Conservation (phyloP, 495 filamentous ascomycete genomes). For the Neurospora cerealis region DNA sequence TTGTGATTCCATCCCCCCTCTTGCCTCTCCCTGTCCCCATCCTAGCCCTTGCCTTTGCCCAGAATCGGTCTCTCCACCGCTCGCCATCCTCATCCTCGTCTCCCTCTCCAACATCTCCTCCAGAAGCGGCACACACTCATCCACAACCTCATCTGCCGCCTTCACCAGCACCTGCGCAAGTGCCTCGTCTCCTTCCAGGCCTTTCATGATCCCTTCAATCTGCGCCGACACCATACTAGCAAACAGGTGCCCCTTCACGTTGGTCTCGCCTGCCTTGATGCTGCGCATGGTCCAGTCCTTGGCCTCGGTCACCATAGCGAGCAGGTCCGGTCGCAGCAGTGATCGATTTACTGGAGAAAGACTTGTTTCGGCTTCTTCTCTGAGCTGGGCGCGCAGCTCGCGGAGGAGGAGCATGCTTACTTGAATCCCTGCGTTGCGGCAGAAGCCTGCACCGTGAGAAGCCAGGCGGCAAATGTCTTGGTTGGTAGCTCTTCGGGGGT, state of each 20-base stretch:
- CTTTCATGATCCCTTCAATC: conserved; percentile 31
- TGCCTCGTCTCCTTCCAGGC: conserved; percentile 22
- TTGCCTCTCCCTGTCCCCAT: neutral
- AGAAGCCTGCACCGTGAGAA: conserved; percentile 31
- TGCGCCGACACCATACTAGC: conserved; percentile 30
- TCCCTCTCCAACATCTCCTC: conserved; percentile 16
- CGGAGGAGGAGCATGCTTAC: conserved; percentile 31
- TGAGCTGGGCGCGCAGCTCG: conserved; percentile 39
- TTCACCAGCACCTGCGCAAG: conserved; percentile 20
- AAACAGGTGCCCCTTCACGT: conserved; percentile 47
- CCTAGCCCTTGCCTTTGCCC: neutral
- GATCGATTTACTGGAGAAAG: neutral
- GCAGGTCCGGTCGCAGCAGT: conserved; percentile 35
- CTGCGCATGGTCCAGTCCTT: conserved; percentile 30
- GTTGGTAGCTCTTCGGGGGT: neutral
- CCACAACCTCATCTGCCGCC: conserved; percentile 28
- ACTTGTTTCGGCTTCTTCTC: conserved; percentile 32
- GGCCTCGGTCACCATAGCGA: conserved; percentile 36
- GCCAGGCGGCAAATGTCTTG: conserved; percentile 23
- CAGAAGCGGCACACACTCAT: conserved; percentile 30
- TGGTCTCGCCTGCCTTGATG: conserved; percentile 44
- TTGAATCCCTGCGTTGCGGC: conserved; percentile 30
- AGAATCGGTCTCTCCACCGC: neutral
- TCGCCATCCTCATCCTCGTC: neutral
- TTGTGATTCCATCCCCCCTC: neutral